phyloP scores from a whole-genome alignment of 1,139 yeast genomes.

The Tardiomyces blankii region DNA sequence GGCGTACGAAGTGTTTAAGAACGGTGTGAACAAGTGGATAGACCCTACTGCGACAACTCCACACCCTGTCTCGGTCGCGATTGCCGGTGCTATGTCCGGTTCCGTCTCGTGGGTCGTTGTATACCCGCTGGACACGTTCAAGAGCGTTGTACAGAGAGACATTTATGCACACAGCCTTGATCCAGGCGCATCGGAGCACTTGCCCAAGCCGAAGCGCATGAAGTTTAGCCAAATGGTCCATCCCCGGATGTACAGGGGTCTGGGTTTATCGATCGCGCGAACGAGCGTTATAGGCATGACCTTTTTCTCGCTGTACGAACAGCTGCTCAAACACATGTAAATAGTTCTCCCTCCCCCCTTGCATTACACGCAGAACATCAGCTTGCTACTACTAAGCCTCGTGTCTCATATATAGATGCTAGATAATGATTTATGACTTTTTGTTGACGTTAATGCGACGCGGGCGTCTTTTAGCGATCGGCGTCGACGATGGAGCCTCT shows the following conservation, averaged over 20 bases:
- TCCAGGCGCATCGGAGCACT: conserved; percentile 4
- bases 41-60: conserved; percentile 15
- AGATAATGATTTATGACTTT: background rate
- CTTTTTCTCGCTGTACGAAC: conserved; percentile 65
- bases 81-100: conserved; percentile 79
- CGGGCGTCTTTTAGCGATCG: background rate
- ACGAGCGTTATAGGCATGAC: conserved; percentile 66
- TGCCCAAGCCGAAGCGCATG: conserved; percentile 3
- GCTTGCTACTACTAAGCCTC: too few species aligned
- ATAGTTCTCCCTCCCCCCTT: background rate
- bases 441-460: background rate
- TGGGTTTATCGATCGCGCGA: conserved; percentile 62
- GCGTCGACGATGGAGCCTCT: background rate
- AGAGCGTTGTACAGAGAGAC: conserved; percentile 65
- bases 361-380: background rate
- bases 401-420: too few species aligned
- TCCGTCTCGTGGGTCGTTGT: conserved; percentile 60
- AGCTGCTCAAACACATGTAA: conserved; percentile 20
- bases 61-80: conserved; percentile 33
- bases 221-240: conserved; percentile 13
- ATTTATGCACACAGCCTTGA: conserved; percentile 40
- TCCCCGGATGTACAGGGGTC: conserved; percentile 56
- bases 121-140: conserved; percentile 73
- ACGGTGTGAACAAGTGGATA: conserved; percentile 9
- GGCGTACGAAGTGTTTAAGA: conserved; percentile 60